Conservation (phyloP, 2,329 filamentous ascomycete genomes). For the Sphaerulina musiva region DNA sequence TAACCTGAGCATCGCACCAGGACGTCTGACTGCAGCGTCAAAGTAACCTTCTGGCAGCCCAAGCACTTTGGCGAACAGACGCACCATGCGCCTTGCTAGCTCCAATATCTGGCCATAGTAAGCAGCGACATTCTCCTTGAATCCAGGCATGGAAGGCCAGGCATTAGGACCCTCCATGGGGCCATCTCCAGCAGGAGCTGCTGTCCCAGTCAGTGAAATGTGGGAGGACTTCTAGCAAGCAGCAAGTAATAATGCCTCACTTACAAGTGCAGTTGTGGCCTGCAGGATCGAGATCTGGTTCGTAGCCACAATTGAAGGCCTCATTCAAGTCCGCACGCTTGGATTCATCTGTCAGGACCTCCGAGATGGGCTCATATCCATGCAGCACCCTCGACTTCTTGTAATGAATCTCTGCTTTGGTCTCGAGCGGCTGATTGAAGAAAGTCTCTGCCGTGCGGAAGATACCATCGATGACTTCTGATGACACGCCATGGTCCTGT, state of each 20-base stretch:
- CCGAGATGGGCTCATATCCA: conserved; percentile 62
- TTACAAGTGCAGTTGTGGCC: conserved; percentile 1
- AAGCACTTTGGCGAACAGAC: conserved; percentile 36
- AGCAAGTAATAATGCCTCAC: neutral
- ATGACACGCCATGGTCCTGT: conserved; percentile 66
- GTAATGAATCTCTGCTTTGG: conserved; percentile 55
- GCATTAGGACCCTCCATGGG: conserved; percentile 21
- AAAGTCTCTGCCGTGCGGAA: conserved; percentile 30
- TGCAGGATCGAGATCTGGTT: conserved; percentile 18
- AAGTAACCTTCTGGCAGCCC: conserved; percentile 35
- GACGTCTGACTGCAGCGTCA: conserved; percentile 34
- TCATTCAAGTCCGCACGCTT: conserved; percentile 49
- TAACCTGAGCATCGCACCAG: conserved; percentile 37
- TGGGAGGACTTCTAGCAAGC: neutral
- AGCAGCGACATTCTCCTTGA: conserved; percentile 32
- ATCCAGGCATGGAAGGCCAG: conserved; percentile 30
- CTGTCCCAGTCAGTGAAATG: neutral
- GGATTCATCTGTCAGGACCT: conserved; percentile 58
- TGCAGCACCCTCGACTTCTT: conserved; percentile 60
- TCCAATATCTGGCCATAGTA: conserved; percentile 36
- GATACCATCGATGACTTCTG: conserved; percentile 25
- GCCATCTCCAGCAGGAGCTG: conserved; percentile 4
- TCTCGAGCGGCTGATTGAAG: conserved; percentile 23
- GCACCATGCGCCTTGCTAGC: conserved; percentile 36
- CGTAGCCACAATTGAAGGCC: conserved; percentile 25